Percentiles rank a stretch among this genome's conserved stretches.
Evolutionary conservation across 179 eudicot genomes (phyloP).

Genomic region (Kewa caespitosa): DNA sequence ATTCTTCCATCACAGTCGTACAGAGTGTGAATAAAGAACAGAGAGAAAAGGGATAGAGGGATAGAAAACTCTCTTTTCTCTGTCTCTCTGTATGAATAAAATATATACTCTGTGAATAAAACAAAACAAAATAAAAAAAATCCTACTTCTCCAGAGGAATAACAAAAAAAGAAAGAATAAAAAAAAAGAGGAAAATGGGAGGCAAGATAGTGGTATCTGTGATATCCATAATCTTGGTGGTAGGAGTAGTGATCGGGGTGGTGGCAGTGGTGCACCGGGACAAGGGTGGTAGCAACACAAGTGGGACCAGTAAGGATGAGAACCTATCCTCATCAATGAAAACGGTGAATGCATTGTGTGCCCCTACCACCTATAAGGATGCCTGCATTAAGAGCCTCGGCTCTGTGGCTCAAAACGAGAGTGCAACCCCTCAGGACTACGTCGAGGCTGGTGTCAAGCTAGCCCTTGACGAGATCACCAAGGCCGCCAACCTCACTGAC

Average conservation of each 20-base stretch:
- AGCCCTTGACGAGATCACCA: conserved; percentile 30
- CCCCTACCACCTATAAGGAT: conserved; percentile 36
- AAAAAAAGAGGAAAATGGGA: conserved; percentile 18
- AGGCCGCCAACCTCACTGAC: conserved; percentile 29
- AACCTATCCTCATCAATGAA: conserved; percentile 35
- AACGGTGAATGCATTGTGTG: conserved; percentile 34
- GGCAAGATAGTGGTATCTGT: conserved; percentile 32
- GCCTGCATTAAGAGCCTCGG: conserved; percentile 34
- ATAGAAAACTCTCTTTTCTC: conserved; percentile 18
- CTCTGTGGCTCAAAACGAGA: conserved; percentile 37
- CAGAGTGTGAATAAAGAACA: conserved; percentile 4
- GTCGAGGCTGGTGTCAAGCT: conserved; percentile 35
- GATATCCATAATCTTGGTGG: conserved; percentile 37
- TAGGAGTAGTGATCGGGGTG: conserved; percentile 42
- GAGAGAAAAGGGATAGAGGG: conserved; percentile 11
- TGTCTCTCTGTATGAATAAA: conserved; percentile 16
- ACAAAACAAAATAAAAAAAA: background rate
- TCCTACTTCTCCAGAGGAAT: too few relatives aligned
- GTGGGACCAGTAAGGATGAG: conserved; percentile 19
- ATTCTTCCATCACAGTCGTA: background rate
- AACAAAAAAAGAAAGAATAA: background rate
- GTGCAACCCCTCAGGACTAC: conserved; percentile 38
- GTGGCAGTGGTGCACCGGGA: conserved; percentile 30
- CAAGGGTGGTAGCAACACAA: background rate
- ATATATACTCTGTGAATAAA: too few relatives aligned